These are phyloP conservation scores for Russula sp. DNA, from an alignment of 768 basidiomycete genomes.

Conservation along the genomic window DNA sequence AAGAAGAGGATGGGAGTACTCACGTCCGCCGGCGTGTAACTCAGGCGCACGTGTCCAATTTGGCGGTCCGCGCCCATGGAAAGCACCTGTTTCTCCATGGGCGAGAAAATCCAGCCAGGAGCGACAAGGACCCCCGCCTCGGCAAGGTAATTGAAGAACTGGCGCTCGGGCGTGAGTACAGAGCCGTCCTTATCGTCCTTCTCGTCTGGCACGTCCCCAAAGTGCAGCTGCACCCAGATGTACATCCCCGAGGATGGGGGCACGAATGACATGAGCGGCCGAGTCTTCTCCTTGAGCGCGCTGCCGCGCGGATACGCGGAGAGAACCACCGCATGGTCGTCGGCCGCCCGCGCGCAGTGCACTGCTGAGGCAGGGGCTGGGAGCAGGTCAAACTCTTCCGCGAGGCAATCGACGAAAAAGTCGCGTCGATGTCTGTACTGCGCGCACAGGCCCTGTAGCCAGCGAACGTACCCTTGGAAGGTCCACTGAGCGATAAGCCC, in stretches of 20 bases:
- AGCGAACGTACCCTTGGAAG: slow-evolving; percentile 65
- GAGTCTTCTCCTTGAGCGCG: slow-evolving; percentile 38
- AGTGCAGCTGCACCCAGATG: slow-evolving; percentile 61
- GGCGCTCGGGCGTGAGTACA: slow-evolving; percentile 45
- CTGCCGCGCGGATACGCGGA: slow-evolving; percentile 34
- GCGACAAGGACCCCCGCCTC: slow-evolving; percentile 57
- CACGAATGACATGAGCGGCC: slow-evolving; percentile 56
- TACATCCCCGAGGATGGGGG: slow-evolving; percentile 86
- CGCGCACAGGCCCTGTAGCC: slow-evolving; percentile 58
- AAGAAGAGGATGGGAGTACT: slow-evolving; percentile 20
- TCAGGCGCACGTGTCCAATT: slow-evolving; percentile 50
- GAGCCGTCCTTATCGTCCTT: slow-evolving; percentile 25
- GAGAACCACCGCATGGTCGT: slow-evolving; percentile 34
- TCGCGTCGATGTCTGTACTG: slow-evolving; percentile 58
- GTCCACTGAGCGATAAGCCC: slow-evolving; percentile 62
- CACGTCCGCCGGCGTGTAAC: slow-evolving; percentile 51
- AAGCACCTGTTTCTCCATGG: slow-evolving; percentile 23
- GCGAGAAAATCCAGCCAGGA: slow-evolving; percentile 52
- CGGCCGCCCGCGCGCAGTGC: slow-evolving; percentile 30
- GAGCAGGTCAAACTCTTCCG: slow-evolving; percentile 56
- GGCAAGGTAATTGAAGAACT: slow-evolving; percentile 56
- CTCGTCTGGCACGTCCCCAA: slow-evolving; percentile 49
- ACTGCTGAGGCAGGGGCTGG: slow-evolving; percentile 27
- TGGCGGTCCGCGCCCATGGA: slow-evolving; percentile 19
- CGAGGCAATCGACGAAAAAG: slow-evolving; percentile 56